Evolutionary conservation across 305 asterid species (phyloP).

Genomic region (Caryopteris hybrid): DNA sequence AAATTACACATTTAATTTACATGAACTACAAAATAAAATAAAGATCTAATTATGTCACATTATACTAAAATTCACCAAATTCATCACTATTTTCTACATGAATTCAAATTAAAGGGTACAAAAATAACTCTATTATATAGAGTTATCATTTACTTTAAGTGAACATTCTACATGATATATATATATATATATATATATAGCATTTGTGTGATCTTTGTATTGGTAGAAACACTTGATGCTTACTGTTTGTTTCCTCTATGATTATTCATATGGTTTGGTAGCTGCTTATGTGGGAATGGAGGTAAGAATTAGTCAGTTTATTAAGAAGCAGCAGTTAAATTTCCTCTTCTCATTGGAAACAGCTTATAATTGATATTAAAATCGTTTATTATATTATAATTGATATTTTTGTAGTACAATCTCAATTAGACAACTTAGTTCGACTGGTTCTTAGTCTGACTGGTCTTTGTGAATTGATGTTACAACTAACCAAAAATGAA

Average conservation of each 20-base stretch:
- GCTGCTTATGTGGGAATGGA: conserved; percentile 12
- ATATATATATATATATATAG: too few relatives aligned
- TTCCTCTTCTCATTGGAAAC: background rate
- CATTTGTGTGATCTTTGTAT: too few relatives aligned
- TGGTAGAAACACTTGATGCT: too few relatives aligned
- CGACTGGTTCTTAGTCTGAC: conserved; percentile 12
- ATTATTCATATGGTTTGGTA: conserved; percentile 2
- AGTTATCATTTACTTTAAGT: too few relatives aligned
- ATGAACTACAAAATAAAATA: too few relatives aligned
- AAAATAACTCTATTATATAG: too few relatives aligned
- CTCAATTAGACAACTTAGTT: background rate
- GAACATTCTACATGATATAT: too few relatives aligned
- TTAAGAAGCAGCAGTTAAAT: background rate
- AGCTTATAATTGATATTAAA: background rate
- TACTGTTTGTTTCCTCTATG: background rate
- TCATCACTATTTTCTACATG: too few relatives aligned
- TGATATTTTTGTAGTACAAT: background rate
- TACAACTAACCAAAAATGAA: conserved; percentile 14
- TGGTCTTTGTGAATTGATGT: conserved; percentile 6
- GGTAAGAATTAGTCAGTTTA: conserved; percentile 22
- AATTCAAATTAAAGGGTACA: too few relatives aligned
- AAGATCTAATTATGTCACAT: too few relatives aligned
- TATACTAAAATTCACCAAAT: too few relatives aligned
- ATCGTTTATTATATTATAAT: background rate
- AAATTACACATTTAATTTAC: too few relatives aligned